These are phyloP conservation scores for Tetrapyrgos nigripes DNA, from an alignment of 1,284 basidiomycete species.

Conservation along the genomic window DNA sequence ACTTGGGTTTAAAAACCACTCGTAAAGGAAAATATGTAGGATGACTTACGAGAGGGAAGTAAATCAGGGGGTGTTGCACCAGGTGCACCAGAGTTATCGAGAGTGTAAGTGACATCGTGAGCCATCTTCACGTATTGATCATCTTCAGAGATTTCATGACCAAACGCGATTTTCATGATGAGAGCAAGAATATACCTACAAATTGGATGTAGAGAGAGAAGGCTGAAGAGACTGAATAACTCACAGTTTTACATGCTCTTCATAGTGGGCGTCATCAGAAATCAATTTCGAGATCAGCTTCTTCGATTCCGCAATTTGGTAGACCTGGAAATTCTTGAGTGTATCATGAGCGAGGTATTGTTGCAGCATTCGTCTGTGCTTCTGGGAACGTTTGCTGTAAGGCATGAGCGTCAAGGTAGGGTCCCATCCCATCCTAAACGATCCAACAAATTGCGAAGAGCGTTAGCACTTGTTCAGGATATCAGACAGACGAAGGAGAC, in stretches of 20 bases:
- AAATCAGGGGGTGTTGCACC: not conserved
- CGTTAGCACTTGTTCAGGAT: not conserved
- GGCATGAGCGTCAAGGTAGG: not conserved
- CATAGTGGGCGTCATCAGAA: not conserved
- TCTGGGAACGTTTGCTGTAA: slow-evolving; percentile 1
- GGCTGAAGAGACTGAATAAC: not conserved
- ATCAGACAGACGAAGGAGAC: not conserved
- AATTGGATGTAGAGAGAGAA: not conserved
- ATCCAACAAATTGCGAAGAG: too few species aligned
- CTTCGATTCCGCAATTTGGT: not conserved
- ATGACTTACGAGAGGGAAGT: not conserved
- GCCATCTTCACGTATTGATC: not conserved
- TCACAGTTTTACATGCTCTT: not conserved
- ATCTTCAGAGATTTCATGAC: not conserved
- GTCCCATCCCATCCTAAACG: not conserved
- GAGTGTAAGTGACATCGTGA: not conserved
- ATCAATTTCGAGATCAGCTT: not conserved
- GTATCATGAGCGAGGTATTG: not conserved
- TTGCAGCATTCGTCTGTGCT: not conserved
- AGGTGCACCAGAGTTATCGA: not conserved
- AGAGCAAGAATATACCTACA: not conserved
- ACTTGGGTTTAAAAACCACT: not conserved
- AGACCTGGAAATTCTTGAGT: not conserved
- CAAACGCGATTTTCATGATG: not conserved
- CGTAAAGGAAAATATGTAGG: not conserved